Base-by-base conservation (phyloP, 129 eudicot species). In the Mikania micrantha region DNA sequence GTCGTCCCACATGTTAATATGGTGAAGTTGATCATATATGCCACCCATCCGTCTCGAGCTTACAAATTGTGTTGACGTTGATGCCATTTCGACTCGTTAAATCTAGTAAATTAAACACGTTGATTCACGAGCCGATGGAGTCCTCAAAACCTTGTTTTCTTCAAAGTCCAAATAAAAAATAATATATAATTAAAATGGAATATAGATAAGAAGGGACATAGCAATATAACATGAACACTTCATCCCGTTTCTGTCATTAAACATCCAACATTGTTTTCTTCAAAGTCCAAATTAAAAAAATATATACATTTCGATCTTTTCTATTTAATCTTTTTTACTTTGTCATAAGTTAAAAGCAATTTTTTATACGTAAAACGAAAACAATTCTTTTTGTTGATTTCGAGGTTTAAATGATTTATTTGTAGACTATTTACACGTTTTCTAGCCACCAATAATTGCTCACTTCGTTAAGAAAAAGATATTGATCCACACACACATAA, bases 1-100 rank as follows among this genome's bases (percentile, higher is more conserved):
- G 70, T 82, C 89, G 5, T 90, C 95, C 99, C 95, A 88, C 82
- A 85, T 84, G 88, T 85, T 81, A 24, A 88, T 78, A 44, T 86
- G 92, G 74, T 81, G 88, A 27, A 85, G 81, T 1, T 95, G 88
- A 70, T 93, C 96, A 32, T 79, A 86, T 65, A 93, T 45, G 9
- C 88, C n/a, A n/a, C n/a, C 95, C 95, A 88, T 86, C 80, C 85
- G 80, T 78, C 89, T 78, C 7, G 95, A 74, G 3, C 84, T 78
- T 3, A 86, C 85, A 66, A 84, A 87, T 47, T 93, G 92, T 35
- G 89, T 77, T 48, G 96, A 64, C 24, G 95, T 79, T 10, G 91
- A 73, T 72, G 92, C 83, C 98, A 93, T 76, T 48, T 68, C 32
- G 40, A 27, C 32, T 34, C 32, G 16, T 35, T 19, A 48, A 11